Base-by-base conservation (phyloP, 2,329 filamentous ascomycete species). In the Cladosporium sp. region DNA sequence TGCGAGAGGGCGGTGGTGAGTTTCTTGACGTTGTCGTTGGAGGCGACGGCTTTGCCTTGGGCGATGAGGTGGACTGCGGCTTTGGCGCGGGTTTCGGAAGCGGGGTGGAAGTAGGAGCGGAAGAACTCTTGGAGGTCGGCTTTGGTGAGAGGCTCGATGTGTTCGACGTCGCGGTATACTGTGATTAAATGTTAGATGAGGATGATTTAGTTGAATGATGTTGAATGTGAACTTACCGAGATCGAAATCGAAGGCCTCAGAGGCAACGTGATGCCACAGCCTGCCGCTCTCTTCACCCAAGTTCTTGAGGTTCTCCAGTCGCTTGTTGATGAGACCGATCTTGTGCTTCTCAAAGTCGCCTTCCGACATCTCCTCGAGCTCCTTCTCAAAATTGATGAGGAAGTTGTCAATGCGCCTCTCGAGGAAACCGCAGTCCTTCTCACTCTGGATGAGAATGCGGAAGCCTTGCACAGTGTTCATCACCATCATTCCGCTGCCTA, bases 301-400 rank as follows among this genome's bases (percentile, higher is more conserved):
- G 71, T 97, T 98, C 84, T 97, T 97, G 72, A 96, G 79, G 78
- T 96, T 97, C 80, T 98, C 93, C 26, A 96, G 82, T 18, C 92
- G 84, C 80, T 93, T 93, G 75, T 91, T 92, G 74, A 97, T 88
- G 51, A 98, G 83, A 74, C 93, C 96, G 72, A 91, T 87, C 82
- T 97, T 97, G 81, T 98, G 92, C 58, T 88, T 89, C 75, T 97
- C 92, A 72, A 99, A 98, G 11, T 94, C 92, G 1, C 87, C 82
- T 1, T 94, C 88, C 3, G 85, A 85, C 93, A 98, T 97, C 2
- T 88, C 84, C 55, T 87, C 83, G 28, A 98, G 79, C 2, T 82
- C 88, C 52, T 86, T 81, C 24, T 85, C 86, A 69, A 92, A 93
- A 15, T 83, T 82, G 28, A 82, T 82, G 49, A 99, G 80, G 83